phyloP scores from a whole-genome alignment of 2,329 filamentous ascomycete genomes.

The Pseudocercospora pini-densiflorae region DNA sequence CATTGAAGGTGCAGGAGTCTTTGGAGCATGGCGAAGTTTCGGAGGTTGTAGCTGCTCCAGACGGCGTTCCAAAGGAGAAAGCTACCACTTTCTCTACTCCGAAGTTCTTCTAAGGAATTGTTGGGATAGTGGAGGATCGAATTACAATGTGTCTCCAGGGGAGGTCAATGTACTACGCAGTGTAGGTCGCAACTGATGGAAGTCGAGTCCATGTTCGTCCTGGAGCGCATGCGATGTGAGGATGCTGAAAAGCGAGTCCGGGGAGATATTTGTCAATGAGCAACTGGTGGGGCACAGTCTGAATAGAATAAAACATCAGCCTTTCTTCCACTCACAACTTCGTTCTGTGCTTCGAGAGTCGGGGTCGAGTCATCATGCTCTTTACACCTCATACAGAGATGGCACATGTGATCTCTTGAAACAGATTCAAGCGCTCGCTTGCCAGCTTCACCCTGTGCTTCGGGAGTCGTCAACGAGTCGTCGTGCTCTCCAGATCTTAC shows the following conservation, averaged over 20 bases:
- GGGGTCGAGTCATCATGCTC: neutral
- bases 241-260: neutral
- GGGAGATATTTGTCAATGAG: neutral
- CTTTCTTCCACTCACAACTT: neutral
- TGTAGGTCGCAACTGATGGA: neutral
- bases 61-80: neutral
- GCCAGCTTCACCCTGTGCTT: neutral
- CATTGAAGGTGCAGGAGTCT: neutral
- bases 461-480: too few relatives aligned
- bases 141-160: neutral
- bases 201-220: too few relatives aligned
- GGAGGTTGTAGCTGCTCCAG: neutral
- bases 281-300: neutral
- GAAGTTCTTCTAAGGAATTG: neutral
- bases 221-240: too few relatives aligned
- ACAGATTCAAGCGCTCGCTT: neutral
- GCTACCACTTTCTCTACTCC: neutral
- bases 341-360: neutral
- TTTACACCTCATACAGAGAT: neutral
- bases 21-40: neutral
- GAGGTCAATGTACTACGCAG: neutral
- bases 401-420: neutral
- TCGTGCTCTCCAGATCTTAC: too few relatives aligned
- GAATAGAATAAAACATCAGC: neutral
- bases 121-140: neutral